phyloP scores from a whole-genome alignment of 495 filamentous ascomycete species.

The Eremomyces bilateralis region DNA sequence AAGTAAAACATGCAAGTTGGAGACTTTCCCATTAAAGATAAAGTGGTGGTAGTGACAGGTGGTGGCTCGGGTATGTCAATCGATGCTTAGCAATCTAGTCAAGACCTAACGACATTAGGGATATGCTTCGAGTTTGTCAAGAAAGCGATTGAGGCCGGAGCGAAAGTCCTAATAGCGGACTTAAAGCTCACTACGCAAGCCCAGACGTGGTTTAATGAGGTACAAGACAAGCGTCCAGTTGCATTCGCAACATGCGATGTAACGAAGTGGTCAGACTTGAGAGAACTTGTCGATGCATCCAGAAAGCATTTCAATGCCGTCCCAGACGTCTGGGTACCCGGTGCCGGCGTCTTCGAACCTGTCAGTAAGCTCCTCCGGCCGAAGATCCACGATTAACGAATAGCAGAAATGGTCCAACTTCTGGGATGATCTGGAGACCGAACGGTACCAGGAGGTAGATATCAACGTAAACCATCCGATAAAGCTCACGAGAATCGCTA shows the following conservation, averaged over 20 bases:
- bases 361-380: constrained; percentile 4
- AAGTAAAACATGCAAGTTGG: constrained; percentile 3
- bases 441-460: background rate
- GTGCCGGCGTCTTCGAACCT: constrained; percentile 20
- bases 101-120: constrained; percentile 3
- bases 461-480: background rate
- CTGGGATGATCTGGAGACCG: background rate
- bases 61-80: constrained; percentile 6
- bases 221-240: constrained; percentile 7
- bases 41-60: constrained; percentile 15
- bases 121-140: constrained; percentile 17
- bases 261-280: constrained; percentile 14
- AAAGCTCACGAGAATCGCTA: background rate
- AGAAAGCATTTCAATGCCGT: constrained; percentile 16
- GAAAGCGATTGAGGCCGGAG: constrained; percentile 9
- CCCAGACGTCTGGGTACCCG: constrained; percentile 16
- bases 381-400: background rate
- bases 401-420: background rate
- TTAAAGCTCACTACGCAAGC: constrained; percentile 14
- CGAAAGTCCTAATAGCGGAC: constrained; percentile 17
- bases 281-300: constrained; percentile 12
- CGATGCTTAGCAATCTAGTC: background rate
- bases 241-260: constrained; percentile 18
- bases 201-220: constrained; percentile 6
- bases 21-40: constrained; percentile 12